Base-by-base conservation (phyloP, 192 early-diverging fungal genomes). In the Diversispora epigaea region DNA sequence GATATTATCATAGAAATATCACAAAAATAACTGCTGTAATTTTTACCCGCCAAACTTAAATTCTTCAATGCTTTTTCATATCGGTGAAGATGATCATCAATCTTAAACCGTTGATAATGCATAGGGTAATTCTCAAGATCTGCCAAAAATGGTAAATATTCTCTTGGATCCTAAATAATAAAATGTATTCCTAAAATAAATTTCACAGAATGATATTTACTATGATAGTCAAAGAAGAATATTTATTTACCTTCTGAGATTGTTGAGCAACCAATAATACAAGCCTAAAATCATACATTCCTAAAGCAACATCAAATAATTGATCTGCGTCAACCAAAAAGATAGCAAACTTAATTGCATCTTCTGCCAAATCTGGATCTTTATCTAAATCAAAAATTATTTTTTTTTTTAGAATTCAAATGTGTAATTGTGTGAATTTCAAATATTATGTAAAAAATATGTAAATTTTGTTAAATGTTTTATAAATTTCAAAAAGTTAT, bases 201-300 rank as follows among this genome's bases (percentile, higher is more conserved):
- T 63, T 10, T 10, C 39, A 22, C n/a, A 25, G 4, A 52, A 40
- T 4, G 6, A 19, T 9, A 64, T 64, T 44, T 17, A 41, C 3
- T 14, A 43, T 32, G 10, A 64, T 17, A 17, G n/a, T 43, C 4
- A 6, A 43, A 15, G 32, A 11, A 32, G 25, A 15, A 4, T 11
- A 47, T 6, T 12, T 12, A n/a, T 2, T 25, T 74, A 85, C 88
- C 84, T 92, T 96, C 71, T 99, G 96, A 25, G 93, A 93, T 80
- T 94, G 92, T 78, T 98, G 95, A n/a, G 96, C 97, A 45, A 98
- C 94, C 90, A 96, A 91, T 41, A 99, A 79, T 2, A 95, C 94
- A 41, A 99, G 81, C 14, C 88, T 82, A 78, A 99, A 93, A 73
- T 99, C 94, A 77, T 99, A 99, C 86, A 96, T 90, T 8, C 94